Conservation (phyloP, 805 yeast genomes). For the Myxozyma kluyveri region DNA sequence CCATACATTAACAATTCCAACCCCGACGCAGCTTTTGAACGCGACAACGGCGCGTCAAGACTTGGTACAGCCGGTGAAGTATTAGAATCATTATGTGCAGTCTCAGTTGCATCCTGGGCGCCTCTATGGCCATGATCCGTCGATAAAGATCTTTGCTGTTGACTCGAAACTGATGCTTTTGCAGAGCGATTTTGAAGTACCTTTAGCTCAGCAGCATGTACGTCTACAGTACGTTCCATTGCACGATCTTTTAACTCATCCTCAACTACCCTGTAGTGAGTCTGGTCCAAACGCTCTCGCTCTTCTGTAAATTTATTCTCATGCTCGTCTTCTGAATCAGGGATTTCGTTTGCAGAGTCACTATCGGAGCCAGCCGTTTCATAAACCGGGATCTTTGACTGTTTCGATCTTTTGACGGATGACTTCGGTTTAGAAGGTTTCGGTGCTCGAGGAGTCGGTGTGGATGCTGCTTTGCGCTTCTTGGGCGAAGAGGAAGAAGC, state of each 20-base stretch:
- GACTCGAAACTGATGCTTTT: not conserved
- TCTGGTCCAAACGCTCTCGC: conserved; percentile 13
- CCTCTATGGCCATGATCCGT: too few species aligned
- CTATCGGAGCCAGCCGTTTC: not conserved
- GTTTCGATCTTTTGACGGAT: not conserved
- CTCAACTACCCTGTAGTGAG: conserved; percentile 23
- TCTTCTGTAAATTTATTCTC: not conserved
- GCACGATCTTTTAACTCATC: conserved; percentile 23
- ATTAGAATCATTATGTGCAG: not conserved
- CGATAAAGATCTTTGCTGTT: not conserved
- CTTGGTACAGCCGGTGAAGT: not conserved
- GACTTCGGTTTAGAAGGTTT: not conserved
- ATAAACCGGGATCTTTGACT: too few species aligned
- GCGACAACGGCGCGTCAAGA: not conserved
- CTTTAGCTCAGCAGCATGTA: conserved; percentile 11
- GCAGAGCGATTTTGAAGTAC: not conserved
- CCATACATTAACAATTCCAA: not conserved
- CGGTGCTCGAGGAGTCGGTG: not conserved
- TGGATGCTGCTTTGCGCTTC: not conserved
- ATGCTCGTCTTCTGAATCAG: not conserved
- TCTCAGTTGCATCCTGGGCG: not conserved
- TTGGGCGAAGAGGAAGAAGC: not conserved
- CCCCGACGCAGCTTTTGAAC: not conserved
- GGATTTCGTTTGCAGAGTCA: not conserved
- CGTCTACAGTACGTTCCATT: conserved; percentile 5